phyloP scores from a whole-genome alignment of 768 basidiomycete species.

The Mycena olivaceomarginata region DNA sequence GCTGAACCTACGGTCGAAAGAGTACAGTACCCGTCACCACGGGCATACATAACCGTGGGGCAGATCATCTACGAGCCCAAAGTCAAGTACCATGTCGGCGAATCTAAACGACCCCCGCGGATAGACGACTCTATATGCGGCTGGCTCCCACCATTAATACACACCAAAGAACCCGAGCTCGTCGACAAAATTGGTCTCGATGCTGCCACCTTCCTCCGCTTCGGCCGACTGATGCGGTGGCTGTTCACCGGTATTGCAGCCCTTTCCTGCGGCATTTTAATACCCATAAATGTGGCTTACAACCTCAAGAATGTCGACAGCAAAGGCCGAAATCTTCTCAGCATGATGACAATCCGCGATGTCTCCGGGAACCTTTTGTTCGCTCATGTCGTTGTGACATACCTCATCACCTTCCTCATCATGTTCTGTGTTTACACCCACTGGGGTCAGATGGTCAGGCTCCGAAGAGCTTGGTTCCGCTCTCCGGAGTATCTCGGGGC shows the following conservation, averaged over 20 bases:
- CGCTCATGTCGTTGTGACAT: constrained; percentile 89
- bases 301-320: constrained; percentile 75
- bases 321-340: constrained; percentile 76
- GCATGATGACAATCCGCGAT: constrained; percentile 91
- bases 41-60: background rate
- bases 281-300: constrained; percentile 92
- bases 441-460: constrained; percentile 85
- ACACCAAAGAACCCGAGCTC: constrained; percentile 91
- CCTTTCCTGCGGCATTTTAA: constrained; percentile 83
- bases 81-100: constrained; percentile 84
- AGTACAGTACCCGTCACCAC: background rate
- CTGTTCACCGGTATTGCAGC: constrained; percentile 81
- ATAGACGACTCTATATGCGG: constrained; percentile 87
- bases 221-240: constrained; percentile 89
- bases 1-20: too few relatives aligned
- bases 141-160: constrained; percentile 92
- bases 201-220: constrained; percentile 95
- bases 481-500: constrained; percentile 91
- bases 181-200: constrained; percentile 94
- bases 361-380: constrained; percentile 84
- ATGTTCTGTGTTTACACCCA: constrained; percentile 83
- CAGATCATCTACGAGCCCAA: constrained; percentile 91
- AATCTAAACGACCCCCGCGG: constrained; percentile 77
- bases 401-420: constrained; percentile 86
- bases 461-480: constrained; percentile 92